These are phyloP conservation scores for Monosporascus sp. DNA, from an alignment of 2,329 filamentous ascomycete species.

Conservation along the genomic window DNA sequence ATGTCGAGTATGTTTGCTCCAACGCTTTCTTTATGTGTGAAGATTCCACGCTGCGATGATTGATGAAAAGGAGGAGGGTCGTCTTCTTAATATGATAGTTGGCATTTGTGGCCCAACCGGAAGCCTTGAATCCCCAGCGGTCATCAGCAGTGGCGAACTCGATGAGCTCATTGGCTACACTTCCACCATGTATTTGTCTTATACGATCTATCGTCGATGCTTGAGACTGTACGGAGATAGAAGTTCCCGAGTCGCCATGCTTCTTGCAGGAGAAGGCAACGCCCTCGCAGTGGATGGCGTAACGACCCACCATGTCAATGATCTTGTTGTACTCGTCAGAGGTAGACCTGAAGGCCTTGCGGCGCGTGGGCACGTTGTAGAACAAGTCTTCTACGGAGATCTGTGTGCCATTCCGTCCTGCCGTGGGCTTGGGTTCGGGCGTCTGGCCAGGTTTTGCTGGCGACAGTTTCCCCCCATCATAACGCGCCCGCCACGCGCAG, in stretches of 20 bases:
- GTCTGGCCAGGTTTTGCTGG: constrained; percentile 84
- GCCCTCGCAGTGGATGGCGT: constrained; percentile 85
- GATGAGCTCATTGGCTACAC: constrained; percentile 83
- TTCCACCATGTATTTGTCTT: constrained; percentile 79
- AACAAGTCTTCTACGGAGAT: constrained; percentile 97
- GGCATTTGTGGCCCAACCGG: constrained; percentile 81
- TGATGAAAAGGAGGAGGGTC: constrained; percentile 86
- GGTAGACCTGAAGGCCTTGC: constrained; percentile 81
- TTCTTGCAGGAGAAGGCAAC: constrained; percentile 97
- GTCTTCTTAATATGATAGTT: constrained; percentile 94
- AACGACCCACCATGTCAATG: constrained; percentile 86
- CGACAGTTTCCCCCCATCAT: constrained; percentile 73
- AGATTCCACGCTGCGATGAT: constrained; percentile 90
- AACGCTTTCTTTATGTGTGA: constrained; percentile 80
- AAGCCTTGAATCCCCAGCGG: constrained; percentile 77
- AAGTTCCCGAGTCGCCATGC: constrained; percentile 78
- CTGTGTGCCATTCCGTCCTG: constrained; percentile 84
- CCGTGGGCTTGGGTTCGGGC: constrained; percentile 78
- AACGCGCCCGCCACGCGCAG: constrained; percentile 86
- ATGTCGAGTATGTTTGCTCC: constrained; percentile 82
- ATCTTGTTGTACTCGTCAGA: constrained; percentile 98
- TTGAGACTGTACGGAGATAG: constrained; percentile 70
- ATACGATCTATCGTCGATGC: constrained; percentile 77
- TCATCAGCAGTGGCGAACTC: constrained; percentile 66
- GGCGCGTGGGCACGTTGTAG: constrained; percentile 87